These are phyloP conservation scores for Rhizopogon sp. DNA, from an alignment of 768 basidiomycete genomes.

Conservation along the genomic window DNA sequence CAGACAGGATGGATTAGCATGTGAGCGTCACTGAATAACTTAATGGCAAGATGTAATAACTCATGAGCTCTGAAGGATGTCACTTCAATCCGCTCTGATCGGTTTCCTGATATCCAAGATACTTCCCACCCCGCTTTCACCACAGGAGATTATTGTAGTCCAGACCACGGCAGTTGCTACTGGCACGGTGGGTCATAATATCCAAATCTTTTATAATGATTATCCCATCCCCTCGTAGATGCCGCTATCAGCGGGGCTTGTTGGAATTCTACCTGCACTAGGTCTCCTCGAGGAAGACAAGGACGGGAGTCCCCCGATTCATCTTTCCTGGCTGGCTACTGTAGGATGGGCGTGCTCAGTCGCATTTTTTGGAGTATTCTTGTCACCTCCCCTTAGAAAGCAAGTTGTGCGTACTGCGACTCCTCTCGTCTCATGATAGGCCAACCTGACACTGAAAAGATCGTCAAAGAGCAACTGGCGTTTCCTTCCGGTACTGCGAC, in stretches of 20 bases:
- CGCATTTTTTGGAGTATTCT: constrained; percentile 98
- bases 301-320: constrained; percentile 75
- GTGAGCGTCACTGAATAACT: constrained; percentile 33
- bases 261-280: constrained; percentile 91
- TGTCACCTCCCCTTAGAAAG: constrained; percentile 90
- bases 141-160: constrained; percentile 90
- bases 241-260: constrained; percentile 85
- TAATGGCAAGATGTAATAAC: neutral
- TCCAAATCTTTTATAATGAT: neutral
- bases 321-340: constrained; percentile 67
- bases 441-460: constrained; percentile 37
- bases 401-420: constrained; percentile 67
- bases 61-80: constrained; percentile 66
- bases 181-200: constrained; percentile 43
- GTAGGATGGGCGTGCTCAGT: constrained; percentile 86
- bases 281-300: constrained; percentile 65
- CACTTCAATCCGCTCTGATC: constrained; percentile 88
- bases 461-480: constrained; percentile 88
- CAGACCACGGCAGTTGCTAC: constrained; percentile 97
- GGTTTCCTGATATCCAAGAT: constrained; percentile 82
- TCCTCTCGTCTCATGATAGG: neutral
- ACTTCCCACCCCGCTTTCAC: constrained; percentile 68
- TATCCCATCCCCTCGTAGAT: constrained; percentile 34
- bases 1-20: constrained; percentile 91
- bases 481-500: constrained; percentile 97